Base-by-base conservation (phyloP, 2,329 filamentous ascomycete genomes). In the Didymella arachidicola region DNA sequence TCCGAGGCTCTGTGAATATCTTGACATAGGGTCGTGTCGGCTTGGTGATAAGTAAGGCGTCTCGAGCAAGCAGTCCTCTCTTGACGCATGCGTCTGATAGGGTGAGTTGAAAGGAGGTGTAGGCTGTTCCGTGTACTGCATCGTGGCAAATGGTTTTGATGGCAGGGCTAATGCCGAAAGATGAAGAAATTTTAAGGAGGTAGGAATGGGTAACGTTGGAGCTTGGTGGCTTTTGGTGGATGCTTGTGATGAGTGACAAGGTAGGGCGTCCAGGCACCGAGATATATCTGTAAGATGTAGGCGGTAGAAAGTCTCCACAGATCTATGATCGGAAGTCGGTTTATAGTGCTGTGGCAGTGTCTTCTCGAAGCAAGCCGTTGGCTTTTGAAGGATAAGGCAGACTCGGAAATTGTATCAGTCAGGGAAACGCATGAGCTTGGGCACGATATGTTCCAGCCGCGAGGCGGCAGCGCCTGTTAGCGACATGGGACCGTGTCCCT, bases 91-190 rank as follows among this genome's bases (percentile, higher is more conserved):
- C 49, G 72, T 70, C 61, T 76, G 73, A 56, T 74, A 75, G 38
- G 72, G 74, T 36, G 74, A 75, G 50, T 75, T 74, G 65, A 73
- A 73, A 34, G 72, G 69, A 60, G 76, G 70, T 44, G 70, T 73
- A 30, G 68, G 66, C 36, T 75, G 73, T 49, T 71, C 72, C 32
- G 69, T 54, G 49, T 72, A 70, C 36, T 62, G 61, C 68, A 73
- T 67, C 55, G 59, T 67, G 61, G 53, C 61, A 60, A 63, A 63
- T 50, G 44, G 45, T 19, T 29, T 53, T 48, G 57, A 49, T 48
- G 36, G 38, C 30, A 65, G 57, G 47, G 38, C 50, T 19, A 27
- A 59, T 36, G 52, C 49, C 60, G 45, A 62, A 59, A 36, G 57
- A 45, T 12, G 34, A 56, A 43, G 22, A 25, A 49, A 44, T 56